Percentiles rank a stretch among this genome's conserved stretches.
Evolutionary conservation across 2,329 filamentous ascomycete genomes (phyloP).

Genomic region (Cadophora sp.): DNA sequence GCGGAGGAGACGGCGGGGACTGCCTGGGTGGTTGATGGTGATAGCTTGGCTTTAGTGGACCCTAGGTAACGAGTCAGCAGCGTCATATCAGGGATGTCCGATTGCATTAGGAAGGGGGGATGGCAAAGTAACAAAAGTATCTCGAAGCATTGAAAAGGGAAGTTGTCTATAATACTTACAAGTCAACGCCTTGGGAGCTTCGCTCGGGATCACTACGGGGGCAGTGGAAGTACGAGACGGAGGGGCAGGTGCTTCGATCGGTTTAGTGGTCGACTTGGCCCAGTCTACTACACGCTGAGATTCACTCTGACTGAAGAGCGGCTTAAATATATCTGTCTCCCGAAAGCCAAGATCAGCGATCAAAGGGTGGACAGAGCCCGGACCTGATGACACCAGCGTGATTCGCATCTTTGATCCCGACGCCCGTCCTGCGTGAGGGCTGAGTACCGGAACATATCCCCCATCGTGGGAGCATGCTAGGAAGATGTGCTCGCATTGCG

Average conservation of each 20-base stretch:
- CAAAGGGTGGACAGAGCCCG: constrained; percentile 8
- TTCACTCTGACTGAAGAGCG: constrained; percentile 9
- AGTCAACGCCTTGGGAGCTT: neutral
- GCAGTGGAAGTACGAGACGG: neutral
- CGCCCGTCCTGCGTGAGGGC: neutral
- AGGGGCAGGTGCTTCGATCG: neutral
- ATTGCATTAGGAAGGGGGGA: neutral
- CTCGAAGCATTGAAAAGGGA: neutral
- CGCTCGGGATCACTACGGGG: neutral
- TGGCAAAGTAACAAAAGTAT: no score
- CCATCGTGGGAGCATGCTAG: constrained; percentile 10
- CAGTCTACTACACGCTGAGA: constrained; percentile 3
- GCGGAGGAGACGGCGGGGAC: neutral
- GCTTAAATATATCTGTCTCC: neutral
- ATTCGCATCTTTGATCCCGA: neutral
- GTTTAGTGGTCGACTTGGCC: neutral
- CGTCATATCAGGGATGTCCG: neutral
- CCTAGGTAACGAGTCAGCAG: neutral
- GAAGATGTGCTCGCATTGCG: constrained; percentile 13
- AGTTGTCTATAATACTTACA: neutral
- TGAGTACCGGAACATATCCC: neutral
- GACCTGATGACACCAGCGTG: constrained; percentile 4
- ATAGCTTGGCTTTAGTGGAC: neutral
- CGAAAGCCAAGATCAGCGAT: constrained; percentile 8
- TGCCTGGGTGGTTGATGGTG: neutral